Conservation (phyloP, 1,284 basidiomycete species). For the Ganoderma resinaceum region DNA sequence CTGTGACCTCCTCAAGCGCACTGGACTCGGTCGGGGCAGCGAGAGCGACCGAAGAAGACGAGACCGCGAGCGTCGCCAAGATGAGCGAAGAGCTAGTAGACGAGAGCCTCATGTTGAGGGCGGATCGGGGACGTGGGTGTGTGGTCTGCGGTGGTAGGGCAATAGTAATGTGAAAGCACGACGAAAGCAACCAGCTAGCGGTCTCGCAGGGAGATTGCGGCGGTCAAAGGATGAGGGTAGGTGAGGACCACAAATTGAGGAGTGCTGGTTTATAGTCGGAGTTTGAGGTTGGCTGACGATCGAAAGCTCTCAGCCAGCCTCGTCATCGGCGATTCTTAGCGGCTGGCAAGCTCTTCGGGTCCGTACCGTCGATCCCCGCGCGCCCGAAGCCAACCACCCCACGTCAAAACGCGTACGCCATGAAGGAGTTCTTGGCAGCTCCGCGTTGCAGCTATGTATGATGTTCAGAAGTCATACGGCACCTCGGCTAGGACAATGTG, state of each 20-base stretch:
- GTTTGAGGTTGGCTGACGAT: constrained; percentile 5
- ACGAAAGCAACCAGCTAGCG: constrained; percentile 21
- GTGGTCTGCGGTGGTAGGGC: constrained; percentile 31
- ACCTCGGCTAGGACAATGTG: not conserved
- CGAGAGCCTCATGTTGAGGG: constrained; percentile 44
- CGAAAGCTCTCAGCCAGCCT: not conserved
- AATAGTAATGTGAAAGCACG: constrained; percentile 28
- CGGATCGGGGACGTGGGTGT: constrained; percentile 12
- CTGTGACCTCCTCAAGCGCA: constrained; percentile 11
- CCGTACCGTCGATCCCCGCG: not conserved
- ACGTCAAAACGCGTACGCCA: no score
- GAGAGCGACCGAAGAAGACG: constrained; percentile 34
- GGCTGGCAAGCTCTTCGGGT: constrained; percentile 9
- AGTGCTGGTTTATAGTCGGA: not conserved
- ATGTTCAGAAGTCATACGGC: not conserved
- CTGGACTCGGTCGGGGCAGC: constrained; percentile 35
- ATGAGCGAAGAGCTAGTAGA: constrained; percentile 43
- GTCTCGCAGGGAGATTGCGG: constrained; percentile 30
- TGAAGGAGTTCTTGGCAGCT: not conserved
- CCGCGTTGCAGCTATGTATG: not conserved
- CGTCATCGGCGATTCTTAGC: not conserved
- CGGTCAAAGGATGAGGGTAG: constrained; percentile 24
- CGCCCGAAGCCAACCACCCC: not conserved
- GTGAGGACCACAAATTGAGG: no score
- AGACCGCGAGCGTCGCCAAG: constrained; percentile 45